These are phyloP conservation scores for Saccharomyces hybrid DNA, from an alignment of 1,139 yeast genomes.

Conservation along the genomic window DNA sequence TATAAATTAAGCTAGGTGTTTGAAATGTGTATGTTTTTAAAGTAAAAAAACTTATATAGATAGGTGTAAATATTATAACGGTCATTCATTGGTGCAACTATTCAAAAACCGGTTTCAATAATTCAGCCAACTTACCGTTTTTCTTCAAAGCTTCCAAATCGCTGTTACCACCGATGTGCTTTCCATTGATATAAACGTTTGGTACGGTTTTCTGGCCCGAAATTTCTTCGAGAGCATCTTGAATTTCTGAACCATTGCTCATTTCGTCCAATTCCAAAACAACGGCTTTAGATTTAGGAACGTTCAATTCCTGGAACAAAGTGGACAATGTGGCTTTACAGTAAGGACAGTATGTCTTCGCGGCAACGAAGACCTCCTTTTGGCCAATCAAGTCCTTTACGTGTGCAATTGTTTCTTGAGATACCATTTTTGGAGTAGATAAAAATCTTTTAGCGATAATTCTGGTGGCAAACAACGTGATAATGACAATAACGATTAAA, in stretches of 20 bases:
- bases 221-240: constrained; percentile 63
- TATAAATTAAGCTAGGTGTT: constrained; percentile 2
- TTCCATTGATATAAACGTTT: constrained; percentile 77
- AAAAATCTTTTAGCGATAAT: constrained; percentile 13
- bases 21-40: not conserved
- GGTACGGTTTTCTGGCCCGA: constrained; percentile 94
- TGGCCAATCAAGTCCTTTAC: constrained; percentile 59
- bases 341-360: constrained; percentile 72
- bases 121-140: constrained; percentile 35
- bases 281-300: constrained; percentile 42
- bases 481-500: constrained; percentile 5
- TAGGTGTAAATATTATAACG: not conserved
- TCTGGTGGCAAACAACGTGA: constrained; percentile 11
- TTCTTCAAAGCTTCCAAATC: constrained; percentile 60
- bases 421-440: constrained; percentile 30
- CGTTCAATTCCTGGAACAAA: constrained; percentile 39
- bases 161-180: constrained; percentile 92
- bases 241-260: constrained; percentile 60
- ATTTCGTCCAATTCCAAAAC: constrained; percentile 58
- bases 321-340: constrained; percentile 59
- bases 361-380: constrained; percentile 74
- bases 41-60: not conserved
- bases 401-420: constrained; percentile 47
- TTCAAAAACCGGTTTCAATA: constrained; percentile 26
- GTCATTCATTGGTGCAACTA: not conserved